Percentiles rank a stretch among this genome's conserved stretches.
phyloP scores from a whole-genome alignment of 805 yeast species.

The Brettanomyces sp. region DNA sequence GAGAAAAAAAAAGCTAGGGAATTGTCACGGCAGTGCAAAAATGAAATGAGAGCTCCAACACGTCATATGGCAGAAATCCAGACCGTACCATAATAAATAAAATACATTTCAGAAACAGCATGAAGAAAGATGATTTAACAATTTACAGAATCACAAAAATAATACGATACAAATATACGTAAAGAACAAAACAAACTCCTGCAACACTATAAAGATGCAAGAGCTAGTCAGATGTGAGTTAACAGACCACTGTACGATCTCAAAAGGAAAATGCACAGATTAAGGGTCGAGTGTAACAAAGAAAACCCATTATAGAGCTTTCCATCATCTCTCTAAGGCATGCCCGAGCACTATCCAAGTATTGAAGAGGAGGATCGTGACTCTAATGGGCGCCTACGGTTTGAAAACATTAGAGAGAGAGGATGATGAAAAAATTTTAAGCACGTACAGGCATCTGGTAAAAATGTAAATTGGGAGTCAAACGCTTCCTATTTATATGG shows the following conservation, averaged over 20 bases:
- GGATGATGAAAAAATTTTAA: slow-evolving; percentile 5
- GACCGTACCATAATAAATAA: too few relatives aligned
- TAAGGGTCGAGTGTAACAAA: slow-evolving; percentile 3
- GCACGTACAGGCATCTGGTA: not conserved
- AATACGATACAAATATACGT: too few relatives aligned
- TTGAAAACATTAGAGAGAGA: slow-evolving; percentile 20
- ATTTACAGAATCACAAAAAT: too few relatives aligned
- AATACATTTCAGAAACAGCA: too few relatives aligned
- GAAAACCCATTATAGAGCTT: not conserved
- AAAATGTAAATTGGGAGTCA: not conserved
- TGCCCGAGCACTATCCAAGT: slow-evolving; percentile 81
- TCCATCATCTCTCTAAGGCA: slow-evolving; percentile 57
- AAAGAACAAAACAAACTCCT: too few relatives aligned
- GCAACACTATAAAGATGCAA: too few relatives aligned
- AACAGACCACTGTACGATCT: slow-evolving; percentile 3
- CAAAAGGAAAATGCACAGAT: not conserved
- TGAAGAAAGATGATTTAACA: too few relatives aligned
- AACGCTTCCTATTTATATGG: slow-evolving; percentile 6
- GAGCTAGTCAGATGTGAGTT: not conserved
- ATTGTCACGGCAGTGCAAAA: too few relatives aligned
- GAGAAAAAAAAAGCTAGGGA: too few relatives aligned
- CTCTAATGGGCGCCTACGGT: slow-evolving; percentile 78
- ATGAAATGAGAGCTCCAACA: too few relatives aligned
- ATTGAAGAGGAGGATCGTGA: slow-evolving; percentile 48
- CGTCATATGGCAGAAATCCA: too few relatives aligned